These are phyloP conservation scores for Tothia fuscella DNA, from an alignment of 2,329 filamentous ascomycete species.

Conservation along the genomic window DNA sequence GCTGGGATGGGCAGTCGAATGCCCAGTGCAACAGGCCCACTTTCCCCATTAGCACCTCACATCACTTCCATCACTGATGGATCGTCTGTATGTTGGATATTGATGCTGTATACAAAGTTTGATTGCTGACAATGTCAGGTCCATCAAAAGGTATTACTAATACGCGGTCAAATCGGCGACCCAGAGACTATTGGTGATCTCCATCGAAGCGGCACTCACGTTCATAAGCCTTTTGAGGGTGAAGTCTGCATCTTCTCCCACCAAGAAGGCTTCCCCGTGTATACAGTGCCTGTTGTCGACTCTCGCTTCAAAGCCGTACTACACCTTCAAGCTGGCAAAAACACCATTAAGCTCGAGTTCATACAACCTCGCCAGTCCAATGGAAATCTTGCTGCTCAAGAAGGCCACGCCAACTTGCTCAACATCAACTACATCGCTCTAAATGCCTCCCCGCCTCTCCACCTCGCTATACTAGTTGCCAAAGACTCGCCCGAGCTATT, in stretches of 20 bases:
- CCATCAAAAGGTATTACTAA: constrained; percentile 77
- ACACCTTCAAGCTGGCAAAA: constrained; percentile 83
- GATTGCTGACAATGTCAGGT: constrained; percentile 44
- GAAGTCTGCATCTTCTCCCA: constrained; percentile 66
- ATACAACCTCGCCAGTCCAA: constrained; percentile 67
- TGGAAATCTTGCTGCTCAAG: constrained; percentile 29
- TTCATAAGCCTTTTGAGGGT: constrained; percentile 50
- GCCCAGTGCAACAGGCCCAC: background rate
- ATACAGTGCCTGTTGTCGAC: constrained; percentile 75
- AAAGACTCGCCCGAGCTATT: constrained; percentile 81
- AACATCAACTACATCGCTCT: constrained; percentile 72
- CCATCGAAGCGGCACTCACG: constrained; percentile 4
- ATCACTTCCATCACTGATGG: constrained; percentile 70
- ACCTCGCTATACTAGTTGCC: constrained; percentile 76
- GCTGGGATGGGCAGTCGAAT: no score
- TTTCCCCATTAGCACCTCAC: constrained; percentile 67
- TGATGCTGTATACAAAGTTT: background rate
- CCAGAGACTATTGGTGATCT: constrained; percentile 32
- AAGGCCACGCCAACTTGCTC: constrained; percentile 8
- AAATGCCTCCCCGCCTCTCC: constrained; percentile 67
- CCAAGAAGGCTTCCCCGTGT: constrained; percentile 74
- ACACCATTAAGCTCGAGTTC: constrained; percentile 81
- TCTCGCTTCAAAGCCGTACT: constrained; percentile 87
- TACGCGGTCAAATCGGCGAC: constrained; percentile 74
- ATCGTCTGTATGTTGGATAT: constrained; percentile 57